These are phyloP conservation scores for Thermochaetoides thermophila DNA, from an alignment of 495 filamentous ascomycete species.

Conservation along the genomic window DNA sequence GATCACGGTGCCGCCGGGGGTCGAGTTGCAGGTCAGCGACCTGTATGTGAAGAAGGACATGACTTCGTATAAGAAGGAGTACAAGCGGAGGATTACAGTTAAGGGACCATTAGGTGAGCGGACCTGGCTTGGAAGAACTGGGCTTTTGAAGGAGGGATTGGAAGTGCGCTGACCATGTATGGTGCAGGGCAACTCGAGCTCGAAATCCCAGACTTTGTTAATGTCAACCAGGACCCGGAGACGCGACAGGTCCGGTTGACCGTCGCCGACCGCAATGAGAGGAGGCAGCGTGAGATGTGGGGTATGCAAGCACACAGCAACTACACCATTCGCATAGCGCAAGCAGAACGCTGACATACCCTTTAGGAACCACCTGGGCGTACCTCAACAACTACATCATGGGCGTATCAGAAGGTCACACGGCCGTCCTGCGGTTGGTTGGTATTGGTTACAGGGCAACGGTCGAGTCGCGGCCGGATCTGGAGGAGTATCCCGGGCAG, in stretches of 20 bases:
- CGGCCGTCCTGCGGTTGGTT: slow-evolving; percentile 80
- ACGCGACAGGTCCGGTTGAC: slow-evolving; percentile 47
- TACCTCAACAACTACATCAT: slow-evolving; percentile 80
- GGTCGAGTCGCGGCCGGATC: slow-evolving; percentile 65
- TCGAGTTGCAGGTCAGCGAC: slow-evolving; percentile 53
- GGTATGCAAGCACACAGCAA: slow-evolving; percentile 42
- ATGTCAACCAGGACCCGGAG: slow-evolving; percentile 46
- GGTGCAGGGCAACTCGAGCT: slow-evolving; percentile 52
- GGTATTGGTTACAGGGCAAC: slow-evolving; percentile 91
- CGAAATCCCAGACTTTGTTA: slow-evolving; percentile 55
- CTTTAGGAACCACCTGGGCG: slow-evolving; percentile 67
- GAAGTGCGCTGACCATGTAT: slow-evolving; percentile 3
- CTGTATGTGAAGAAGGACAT: slow-evolving; percentile 36
- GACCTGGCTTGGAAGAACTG: background rate
- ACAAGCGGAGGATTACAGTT: slow-evolving; percentile 48
- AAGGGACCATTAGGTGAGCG: slow-evolving; percentile 58
- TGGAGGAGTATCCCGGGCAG: slow-evolving; percentile 60
- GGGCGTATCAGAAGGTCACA: slow-evolving; percentile 92
- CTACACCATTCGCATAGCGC: too few relatives aligned
- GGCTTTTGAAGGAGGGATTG: background rate
- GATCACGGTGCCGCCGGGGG: slow-evolving; percentile 70
- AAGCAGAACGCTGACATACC: background rate
- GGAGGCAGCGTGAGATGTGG: slow-evolving; percentile 92
- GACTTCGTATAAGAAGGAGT: slow-evolving; percentile 36
- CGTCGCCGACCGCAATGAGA: slow-evolving; percentile 44